Conservation (phyloP, 129 eudicot genomes). For the Dittrichia graveolens region DNA sequence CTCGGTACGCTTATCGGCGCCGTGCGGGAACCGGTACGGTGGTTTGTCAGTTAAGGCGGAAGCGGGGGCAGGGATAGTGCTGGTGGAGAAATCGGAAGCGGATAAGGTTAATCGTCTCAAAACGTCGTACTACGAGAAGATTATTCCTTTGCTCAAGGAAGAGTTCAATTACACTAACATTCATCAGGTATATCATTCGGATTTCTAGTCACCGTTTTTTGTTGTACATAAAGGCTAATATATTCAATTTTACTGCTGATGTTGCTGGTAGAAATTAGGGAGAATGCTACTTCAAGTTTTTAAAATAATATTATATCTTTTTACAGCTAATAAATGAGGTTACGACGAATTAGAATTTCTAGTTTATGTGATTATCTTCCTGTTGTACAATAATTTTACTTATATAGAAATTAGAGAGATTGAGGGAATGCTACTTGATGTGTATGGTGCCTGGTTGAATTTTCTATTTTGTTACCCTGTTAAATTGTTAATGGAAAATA, state of each 20-base stretch:
- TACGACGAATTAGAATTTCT: neutral
- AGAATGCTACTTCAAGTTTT: neutral
- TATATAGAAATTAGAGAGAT: neutral
- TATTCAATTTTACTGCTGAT: constrained; percentile 3
- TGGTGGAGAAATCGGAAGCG: constrained; percentile 79
- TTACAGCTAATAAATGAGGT: neutral
- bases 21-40: constrained; percentile 21
- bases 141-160: constrained; percentile 74
- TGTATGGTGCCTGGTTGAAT: constrained; percentile 16
- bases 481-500: neutral
- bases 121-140: constrained; percentile 63
- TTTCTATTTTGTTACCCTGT: constrained; percentile 9
- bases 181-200: constrained; percentile 61
- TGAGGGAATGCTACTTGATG: neutral
- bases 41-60: constrained; percentile 58
- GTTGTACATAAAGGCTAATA: neutral
- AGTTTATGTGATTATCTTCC: neutral
- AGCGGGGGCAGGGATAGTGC: constrained; percentile 54
- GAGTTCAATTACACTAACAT: constrained; percentile 80
- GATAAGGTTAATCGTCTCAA: constrained; percentile 72
- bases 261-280: constrained; percentile 11
- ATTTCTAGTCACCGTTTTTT: constrained; percentile 11
- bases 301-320: neutral
- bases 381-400: neutral
- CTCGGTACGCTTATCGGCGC: constrained; percentile 33